Percentiles rank a stretch among this genome's conserved stretches.
Conservation (phyloP, 345 rosid species). For the Eucalyptus tenuipes region DNA sequence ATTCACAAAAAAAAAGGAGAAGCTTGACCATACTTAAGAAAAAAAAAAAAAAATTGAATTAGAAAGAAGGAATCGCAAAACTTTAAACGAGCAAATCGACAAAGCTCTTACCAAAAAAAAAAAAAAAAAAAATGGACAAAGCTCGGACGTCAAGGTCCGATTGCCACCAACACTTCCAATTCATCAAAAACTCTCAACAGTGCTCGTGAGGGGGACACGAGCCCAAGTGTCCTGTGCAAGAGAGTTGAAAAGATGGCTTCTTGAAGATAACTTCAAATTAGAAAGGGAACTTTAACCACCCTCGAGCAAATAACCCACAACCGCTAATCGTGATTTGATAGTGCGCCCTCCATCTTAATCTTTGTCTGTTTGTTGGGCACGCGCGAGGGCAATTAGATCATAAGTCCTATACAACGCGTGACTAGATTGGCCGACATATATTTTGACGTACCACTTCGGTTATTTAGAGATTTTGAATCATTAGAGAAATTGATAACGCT, state of each 20-base stretch:
- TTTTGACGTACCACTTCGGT: accelerated
- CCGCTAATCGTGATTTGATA: background rate
- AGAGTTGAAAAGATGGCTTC: background rate
- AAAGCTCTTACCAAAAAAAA: too few species aligned
- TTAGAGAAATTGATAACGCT: background rate
- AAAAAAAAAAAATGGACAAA: background rate
- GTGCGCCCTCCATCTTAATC: background rate
- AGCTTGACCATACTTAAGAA: background rate
- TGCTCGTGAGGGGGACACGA: background rate
- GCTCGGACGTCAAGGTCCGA: background rate
- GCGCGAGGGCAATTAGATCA: background rate
- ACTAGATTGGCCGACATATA: background rate
- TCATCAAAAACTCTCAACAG: background rate
- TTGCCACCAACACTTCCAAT: background rate
- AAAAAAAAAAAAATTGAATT: background rate
- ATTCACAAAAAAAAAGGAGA: background rate
- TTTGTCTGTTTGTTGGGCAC: background rate
- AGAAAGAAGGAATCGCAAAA: background rate
- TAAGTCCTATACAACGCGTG: background rate
- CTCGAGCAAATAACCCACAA: background rate
- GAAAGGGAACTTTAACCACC: background rate
- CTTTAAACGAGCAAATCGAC: background rate
- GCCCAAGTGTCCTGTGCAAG: background rate
- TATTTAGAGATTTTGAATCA: background rate
- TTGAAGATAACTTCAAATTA: background rate